phyloP scores from a whole-genome alignment of 2,329 filamentous ascomycete species.

The Microascus cirrosus region DNA sequence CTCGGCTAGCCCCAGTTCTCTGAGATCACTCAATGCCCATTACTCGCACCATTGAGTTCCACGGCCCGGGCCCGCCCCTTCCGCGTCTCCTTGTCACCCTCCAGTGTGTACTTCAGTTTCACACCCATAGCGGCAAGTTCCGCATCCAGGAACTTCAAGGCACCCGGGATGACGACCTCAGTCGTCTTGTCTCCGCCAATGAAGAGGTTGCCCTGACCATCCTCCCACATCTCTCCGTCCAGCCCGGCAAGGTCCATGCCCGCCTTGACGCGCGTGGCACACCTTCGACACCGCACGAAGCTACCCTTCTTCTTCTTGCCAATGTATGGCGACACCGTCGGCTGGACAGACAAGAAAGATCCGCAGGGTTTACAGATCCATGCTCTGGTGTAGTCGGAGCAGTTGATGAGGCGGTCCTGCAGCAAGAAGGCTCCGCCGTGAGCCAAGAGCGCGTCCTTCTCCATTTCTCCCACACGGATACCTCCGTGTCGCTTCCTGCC shows the following conservation, averaged over 20 bases:
- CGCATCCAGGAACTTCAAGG: conserved; percentile 86
- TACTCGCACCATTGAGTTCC: conserved; percentile 9
- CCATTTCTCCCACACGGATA: conserved; percentile 99
- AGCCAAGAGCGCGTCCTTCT: conserved; percentile 86
- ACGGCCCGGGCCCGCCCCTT: conserved; percentile 37
- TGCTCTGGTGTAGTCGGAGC: conserved; percentile 80
- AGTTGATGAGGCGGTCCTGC: conserved; percentile 93
- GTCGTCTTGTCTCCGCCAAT: conserved; percentile 85
- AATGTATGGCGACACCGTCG: conserved; percentile 56
- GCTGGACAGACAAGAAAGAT: conserved; percentile 80
- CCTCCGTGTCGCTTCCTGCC: conserved; percentile 91
- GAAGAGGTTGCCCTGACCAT: conserved; percentile 74
- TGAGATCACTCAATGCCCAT: neutral
- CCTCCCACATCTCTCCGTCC: conserved; percentile 79
- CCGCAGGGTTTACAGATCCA: conserved; percentile 88
- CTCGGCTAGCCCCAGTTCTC: neutral
- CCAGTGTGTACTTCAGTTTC: conserved; percentile 70
- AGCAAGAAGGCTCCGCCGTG: conserved; percentile 92
- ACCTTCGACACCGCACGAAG: conserved; percentile 69
- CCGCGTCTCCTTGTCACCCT: conserved; percentile 52
- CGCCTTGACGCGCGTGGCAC: conserved; percentile 52
- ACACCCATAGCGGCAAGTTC: conserved; percentile 96
- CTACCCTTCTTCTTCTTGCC: conserved; percentile 55
- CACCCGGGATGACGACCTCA: conserved; percentile 83
- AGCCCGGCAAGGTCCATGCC: conserved; percentile 42